A percentile compares a stretch with the other conserved stretches of the same genome.
Conservation (phyloP, 2,329 filamentous ascomycete genomes). For the Microsporum audouinii region DNA sequence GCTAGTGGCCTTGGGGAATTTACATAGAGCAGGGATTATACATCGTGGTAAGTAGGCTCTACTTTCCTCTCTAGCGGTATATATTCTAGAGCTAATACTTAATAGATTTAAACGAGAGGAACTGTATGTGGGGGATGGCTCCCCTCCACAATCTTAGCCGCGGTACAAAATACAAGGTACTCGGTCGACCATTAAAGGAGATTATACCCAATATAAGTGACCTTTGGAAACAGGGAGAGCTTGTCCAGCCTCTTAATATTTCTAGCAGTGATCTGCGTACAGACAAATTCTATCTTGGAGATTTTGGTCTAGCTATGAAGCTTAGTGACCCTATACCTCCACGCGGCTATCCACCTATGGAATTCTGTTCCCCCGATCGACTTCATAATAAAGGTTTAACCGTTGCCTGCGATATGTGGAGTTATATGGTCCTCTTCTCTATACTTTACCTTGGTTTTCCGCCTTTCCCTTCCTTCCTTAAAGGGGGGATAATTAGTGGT, state of each 20-base stretch:
- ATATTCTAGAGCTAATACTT: conserved; percentile 11
- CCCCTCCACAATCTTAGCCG: conserved; percentile 17
- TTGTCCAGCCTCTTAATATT: conserved; percentile 16
- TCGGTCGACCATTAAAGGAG: conserved; percentile 18
- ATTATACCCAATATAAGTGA: conserved; percentile 17
- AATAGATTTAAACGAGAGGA: conserved; percentile 21
- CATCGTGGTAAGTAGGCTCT: conserved; percentile 18
- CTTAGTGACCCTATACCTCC: conserved; percentile 12
- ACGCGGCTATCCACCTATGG: conserved; percentile 5
- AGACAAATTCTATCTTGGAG: conserved; percentile 22
- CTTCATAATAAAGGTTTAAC: conserved; percentile 19
- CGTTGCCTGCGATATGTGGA: conserved; percentile 24
- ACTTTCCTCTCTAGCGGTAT: not conserved
- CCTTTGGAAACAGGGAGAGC: conserved; percentile 20
- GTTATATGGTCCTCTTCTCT: conserved; percentile 22
- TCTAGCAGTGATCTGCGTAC: conserved; percentile 15
- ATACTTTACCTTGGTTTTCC: conserved; percentile 17
- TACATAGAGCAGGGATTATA: conserved; percentile 21
- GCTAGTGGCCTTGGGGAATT: conserved; percentile 17
- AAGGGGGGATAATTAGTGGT: conserved; percentile 16
- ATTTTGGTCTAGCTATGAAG: conserved; percentile 22
- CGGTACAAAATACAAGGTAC: conserved; percentile 20
- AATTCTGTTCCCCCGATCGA: conserved; percentile 13
- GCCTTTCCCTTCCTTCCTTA: conserved; percentile 14
- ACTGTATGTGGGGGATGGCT: conserved; percentile 22